Conservation (phyloP, 2,329 filamentous ascomycete genomes). For the Cryphonectria nitschkei region DNA sequence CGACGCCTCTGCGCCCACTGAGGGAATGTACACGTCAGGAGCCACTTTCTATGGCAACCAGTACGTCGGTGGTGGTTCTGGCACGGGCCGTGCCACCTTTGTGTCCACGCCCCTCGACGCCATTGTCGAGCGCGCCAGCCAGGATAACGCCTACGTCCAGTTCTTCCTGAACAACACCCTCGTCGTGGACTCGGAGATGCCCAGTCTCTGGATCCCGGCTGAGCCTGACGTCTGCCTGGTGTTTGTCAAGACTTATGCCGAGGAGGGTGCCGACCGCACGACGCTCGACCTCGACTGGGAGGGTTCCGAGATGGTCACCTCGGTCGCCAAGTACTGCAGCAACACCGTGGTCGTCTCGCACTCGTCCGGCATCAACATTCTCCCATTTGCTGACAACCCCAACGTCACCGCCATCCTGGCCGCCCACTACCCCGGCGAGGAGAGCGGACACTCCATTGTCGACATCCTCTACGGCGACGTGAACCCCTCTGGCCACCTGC, state of each 20-base stretch:
- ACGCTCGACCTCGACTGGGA: slow-evolving; percentile 62
- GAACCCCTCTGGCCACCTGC: slow-evolving; percentile 63
- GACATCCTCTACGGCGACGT: slow-evolving; percentile 65
- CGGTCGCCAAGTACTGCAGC: slow-evolving; percentile 49
- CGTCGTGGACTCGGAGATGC: slow-evolving; percentile 42
- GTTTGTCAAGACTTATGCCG: slow-evolving; percentile 67
- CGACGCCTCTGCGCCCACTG: slow-evolving; percentile 67
- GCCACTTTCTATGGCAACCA: slow-evolving; percentile 64
- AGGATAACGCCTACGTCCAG: slow-evolving; percentile 49
- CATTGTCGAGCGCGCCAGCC: slow-evolving; percentile 52
- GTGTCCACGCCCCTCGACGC: slow-evolving; percentile 59
- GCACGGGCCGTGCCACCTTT: slow-evolving; percentile 57
- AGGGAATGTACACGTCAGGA: slow-evolving; percentile 68
- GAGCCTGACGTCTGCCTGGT: slow-evolving; percentile 69
- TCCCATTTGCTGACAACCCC: slow-evolving; percentile 59
- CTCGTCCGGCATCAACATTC: slow-evolving; percentile 62
- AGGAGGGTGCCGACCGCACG: slow-evolving; percentile 63
- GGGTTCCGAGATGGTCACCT: slow-evolving; percentile 62
- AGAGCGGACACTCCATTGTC: slow-evolving; percentile 63
- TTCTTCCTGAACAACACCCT: slow-evolving; percentile 48
- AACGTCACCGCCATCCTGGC: slow-evolving; percentile 67
- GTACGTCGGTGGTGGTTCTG: slow-evolving; percentile 63
- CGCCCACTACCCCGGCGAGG: slow-evolving; percentile 63
- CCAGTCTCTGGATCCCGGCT: slow-evolving; percentile 51
- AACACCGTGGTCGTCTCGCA: slow-evolving; percentile 61